A percentile compares a stretch with the other conserved stretches of the same genome.
phyloP scores from a whole-genome alignment of 495 filamentous ascomycete genomes.

The Haplographium delicatum region DNA sequence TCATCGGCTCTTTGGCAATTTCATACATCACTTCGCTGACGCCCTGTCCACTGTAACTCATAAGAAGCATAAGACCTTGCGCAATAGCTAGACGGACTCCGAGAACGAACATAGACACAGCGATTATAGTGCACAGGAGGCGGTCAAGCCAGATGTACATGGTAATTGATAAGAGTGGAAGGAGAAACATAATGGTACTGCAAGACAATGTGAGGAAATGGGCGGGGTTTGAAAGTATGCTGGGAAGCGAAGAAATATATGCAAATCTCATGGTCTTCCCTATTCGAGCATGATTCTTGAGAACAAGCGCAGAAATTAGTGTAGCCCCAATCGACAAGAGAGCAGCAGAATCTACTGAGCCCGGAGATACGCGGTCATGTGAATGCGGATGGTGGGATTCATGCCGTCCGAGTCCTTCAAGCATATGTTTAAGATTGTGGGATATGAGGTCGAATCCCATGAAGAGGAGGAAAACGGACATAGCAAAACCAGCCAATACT shows the following conservation, averaged over 20 bases:
- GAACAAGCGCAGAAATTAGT: slow-evolving; percentile 74
- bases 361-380: slow-evolving; percentile 64
- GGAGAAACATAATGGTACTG: slow-evolving; percentile 70
- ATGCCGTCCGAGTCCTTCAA: slow-evolving; percentile 53
- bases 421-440: slow-evolving; percentile 83
- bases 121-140: slow-evolving; percentile 70
- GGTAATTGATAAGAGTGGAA: slow-evolving; percentile 68
- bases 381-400: slow-evolving; percentile 64
- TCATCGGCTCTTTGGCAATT: slow-evolving; percentile 71
- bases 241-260: slow-evolving; percentile 75
- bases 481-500: slow-evolving; percentile 92
- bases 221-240: slow-evolving; percentile 81
- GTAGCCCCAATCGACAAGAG: slow-evolving; percentile 85
- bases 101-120: slow-evolving; percentile 78
- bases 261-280: slow-evolving; percentile 73
- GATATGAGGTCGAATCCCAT: slow-evolving; percentile 94
- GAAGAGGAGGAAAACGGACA: slow-evolving; percentile 91
- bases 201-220: slow-evolving; percentile 90
- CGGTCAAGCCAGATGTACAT: slow-evolving; percentile 78
- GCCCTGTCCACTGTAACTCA: slow-evolving; percentile 68
- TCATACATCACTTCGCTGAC: slow-evolving; percentile 75
- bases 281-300: slow-evolving; percentile 93
- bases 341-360: slow-evolving; percentile 75
- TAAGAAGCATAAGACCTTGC: slow-evolving; percentile 87
- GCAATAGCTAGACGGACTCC: slow-evolving; percentile 77